Evolutionary conservation across 352 stramenopile species (phyloP).

Genomic region (Pythium scleroteichum): DNA sequence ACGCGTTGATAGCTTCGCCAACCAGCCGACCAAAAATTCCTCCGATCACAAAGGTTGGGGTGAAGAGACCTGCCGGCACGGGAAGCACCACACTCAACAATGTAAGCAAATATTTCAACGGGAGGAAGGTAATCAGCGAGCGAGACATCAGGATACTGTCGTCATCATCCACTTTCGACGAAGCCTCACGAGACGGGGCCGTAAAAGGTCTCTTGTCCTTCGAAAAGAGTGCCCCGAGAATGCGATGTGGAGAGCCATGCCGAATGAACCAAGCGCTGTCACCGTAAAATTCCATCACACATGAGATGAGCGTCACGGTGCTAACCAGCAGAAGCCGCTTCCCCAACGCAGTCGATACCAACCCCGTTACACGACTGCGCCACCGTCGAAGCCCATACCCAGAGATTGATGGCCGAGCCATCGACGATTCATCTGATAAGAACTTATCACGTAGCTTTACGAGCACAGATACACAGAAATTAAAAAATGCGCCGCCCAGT

Average conservation of each 20-base stretch:
- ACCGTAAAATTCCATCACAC: conserved; percentile 76
- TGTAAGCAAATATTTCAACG: conserved; percentile 78
- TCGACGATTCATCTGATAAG: conserved; percentile 5
- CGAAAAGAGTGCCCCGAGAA: conserved; percentile 67
- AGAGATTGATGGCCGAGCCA: conserved; percentile 1
- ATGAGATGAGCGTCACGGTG: conserved; percentile 62
- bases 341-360: conserved; percentile 48
- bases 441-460: conserved; percentile 63
- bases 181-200: conserved; percentile 3
- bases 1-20: conserved; percentile 71
- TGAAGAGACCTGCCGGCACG: conserved; percentile 79
- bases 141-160: conserved; percentile 66
- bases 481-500: conserved; percentile 69
- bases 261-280: conserved; percentile 81
- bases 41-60: conserved; percentile 83
- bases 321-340: conserved; percentile 63
- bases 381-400: conserved; percentile 16
- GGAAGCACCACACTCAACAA: conserved; percentile 76
- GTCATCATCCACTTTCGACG: conserved; percentile 21
- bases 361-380: background rate
- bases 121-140: conserved; percentile 75
- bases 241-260: conserved; percentile 64
- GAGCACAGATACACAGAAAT: conserved; percentile 66
- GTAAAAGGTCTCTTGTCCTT: conserved; percentile 59
- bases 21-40: conserved; percentile 83